A percentile compares a stretch with the other conserved stretches of the same genome.
Evolutionary conservation across 2,329 filamentous ascomycete species (phyloP).

Genomic region (Remersonia thermophila): DNA sequence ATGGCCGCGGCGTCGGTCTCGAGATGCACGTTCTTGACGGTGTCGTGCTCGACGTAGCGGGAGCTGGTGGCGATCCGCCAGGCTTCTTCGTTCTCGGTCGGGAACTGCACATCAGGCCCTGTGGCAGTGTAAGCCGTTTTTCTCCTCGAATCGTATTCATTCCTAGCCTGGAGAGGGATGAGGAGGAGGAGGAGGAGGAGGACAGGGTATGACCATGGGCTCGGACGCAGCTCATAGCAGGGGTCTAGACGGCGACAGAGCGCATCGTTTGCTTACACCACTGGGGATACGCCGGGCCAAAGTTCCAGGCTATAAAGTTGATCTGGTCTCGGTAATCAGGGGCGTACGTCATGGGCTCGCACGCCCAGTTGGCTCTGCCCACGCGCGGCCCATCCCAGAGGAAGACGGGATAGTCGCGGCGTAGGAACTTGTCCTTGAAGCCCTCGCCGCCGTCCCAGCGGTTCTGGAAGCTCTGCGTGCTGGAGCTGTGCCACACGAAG

Average conservation of each 20-base stretch:
- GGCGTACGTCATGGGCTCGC: slow-evolving; percentile 19
- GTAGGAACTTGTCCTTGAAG: slow-evolving; percentile 28
- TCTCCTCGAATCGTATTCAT: no score
- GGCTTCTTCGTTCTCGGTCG: slow-evolving; percentile 19
- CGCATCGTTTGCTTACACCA: slow-evolving; percentile 14
- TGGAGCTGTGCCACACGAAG: slow-evolving; percentile 28
- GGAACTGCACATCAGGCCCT: slow-evolving; percentile 24
- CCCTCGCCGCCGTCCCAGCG: slow-evolving; percentile 27
- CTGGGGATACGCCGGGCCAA: slow-evolving; percentile 20
- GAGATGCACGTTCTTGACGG: slow-evolving; percentile 21
- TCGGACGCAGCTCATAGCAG: no score
- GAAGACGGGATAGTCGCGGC: slow-evolving; percentile 26
- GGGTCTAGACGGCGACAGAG: no score
- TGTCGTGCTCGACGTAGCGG: slow-evolving; percentile 26
- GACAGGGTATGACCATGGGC: no score
- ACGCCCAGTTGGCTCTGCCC: slow-evolving; percentile 27
- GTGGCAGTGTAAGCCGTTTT: no score
- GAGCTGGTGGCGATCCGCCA: slow-evolving; percentile 25
- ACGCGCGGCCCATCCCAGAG: slow-evolving; percentile 27
- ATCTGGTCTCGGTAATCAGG: slow-evolving; percentile 24
- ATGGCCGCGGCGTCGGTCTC: slow-evolving; percentile 23
- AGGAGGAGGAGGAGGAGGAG: no score
- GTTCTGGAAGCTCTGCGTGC: slow-evolving; percentile 27
- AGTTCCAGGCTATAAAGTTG: slow-evolving; percentile 26
- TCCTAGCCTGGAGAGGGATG: no score